A percentile compares a stretch with the other conserved stretches of the same genome.
Conservation (phyloP, 1,284 basidiomycete species). For the Ustilago shanxiensis region DNA sequence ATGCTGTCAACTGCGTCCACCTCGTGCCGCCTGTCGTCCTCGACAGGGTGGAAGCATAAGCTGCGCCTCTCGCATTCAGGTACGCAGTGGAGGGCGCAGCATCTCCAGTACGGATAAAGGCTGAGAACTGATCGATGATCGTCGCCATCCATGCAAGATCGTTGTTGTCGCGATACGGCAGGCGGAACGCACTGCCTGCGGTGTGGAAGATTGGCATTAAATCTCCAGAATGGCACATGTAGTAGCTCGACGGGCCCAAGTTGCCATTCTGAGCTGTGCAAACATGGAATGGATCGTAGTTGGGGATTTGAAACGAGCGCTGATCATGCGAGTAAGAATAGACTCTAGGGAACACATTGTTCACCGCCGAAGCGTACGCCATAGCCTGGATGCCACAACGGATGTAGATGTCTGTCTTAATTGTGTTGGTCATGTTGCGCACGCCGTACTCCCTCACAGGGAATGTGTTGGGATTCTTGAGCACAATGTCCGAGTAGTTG, state of each 20-base stretch:
- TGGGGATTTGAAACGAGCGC: slow-evolving; percentile 43
- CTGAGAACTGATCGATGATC: slow-evolving; percentile 43
- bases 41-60: slow-evolving; percentile 27
- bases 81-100: slow-evolving; percentile 26
- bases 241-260: slow-evolving; percentile 34
- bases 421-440: slow-evolving; percentile 39
- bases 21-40: slow-evolving; percentile 18
- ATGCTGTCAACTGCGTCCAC: slow-evolving; percentile 31
- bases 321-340: slow-evolving; percentile 44
- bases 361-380: slow-evolving; percentile 43
- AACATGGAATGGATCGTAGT: slow-evolving; percentile 39
- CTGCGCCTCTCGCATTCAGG: slow-evolving; percentile 28
- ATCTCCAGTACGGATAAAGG: slow-evolving; percentile 42
- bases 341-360: slow-evolving; percentile 46
- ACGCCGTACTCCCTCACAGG: slow-evolving; percentile 32
- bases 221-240: slow-evolving; percentile 55
- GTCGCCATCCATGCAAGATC: slow-evolving; percentile 40
- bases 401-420: slow-evolving; percentile 45
- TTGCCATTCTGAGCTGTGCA: slow-evolving; percentile 28
- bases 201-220: slow-evolving; percentile 46
- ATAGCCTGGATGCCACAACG: slow-evolving; percentile 48
- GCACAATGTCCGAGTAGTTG: slow-evolving; percentile 41
- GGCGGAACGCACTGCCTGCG: slow-evolving; percentile 27
- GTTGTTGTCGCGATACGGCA: slow-evolving; percentile 37
- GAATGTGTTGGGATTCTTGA: slow-evolving; percentile 38